Evolutionary conservation across 768 basidiomycete genomes (phyloP), one percentile per base, ranked within the genome.

Genomic region (Galerina marginata): DNA sequence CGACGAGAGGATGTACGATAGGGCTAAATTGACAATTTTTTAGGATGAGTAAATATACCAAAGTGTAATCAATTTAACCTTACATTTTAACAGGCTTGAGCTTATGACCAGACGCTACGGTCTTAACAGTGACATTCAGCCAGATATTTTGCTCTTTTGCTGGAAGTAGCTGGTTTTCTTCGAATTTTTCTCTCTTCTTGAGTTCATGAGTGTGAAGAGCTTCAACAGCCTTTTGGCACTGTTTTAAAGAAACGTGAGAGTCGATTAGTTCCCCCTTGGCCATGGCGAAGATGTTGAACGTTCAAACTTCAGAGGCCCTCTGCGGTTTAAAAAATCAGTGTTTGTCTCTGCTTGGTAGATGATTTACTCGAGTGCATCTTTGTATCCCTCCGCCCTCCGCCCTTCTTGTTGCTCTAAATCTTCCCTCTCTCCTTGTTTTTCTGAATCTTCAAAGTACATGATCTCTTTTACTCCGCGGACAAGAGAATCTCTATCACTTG

Each of bases 91-190:
- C 76, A 4, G 95, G 95, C 73, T 93, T 97, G 36, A 95, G 75
- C 68, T 83, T 89, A 69, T 86, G 86, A 61, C 84, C 85, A 37
- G 90, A 82, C 25, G 87, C 83, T 70, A 95, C 90, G 69, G 82
- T 84, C 81, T 96, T 97, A 59, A 95, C 88, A 4, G 92, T 86
- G 55, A 99, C 81, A 65, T 92, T 89, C 16, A 99, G 83, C 92
- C 94, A 98, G 55, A 99, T 81, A 73, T 88, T 79, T 69, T 94
- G 92, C 67, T 96, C 94, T 72, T 87, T 92, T 47, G 84, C 84
- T 0, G 86, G 82, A 54, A 95, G 75, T 6, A 95, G 85, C 69
- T 97, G 89, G 0, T 74, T 86, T 72, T 92, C 88, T 60, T 89
- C 86, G 59, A 83, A 80, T 68, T 91, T 77, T 65, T 84, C 75